Base-by-base conservation (phyloP, 2,329 filamentous ascomycete species). In the Neodidymelliopsis sp. region DNA sequence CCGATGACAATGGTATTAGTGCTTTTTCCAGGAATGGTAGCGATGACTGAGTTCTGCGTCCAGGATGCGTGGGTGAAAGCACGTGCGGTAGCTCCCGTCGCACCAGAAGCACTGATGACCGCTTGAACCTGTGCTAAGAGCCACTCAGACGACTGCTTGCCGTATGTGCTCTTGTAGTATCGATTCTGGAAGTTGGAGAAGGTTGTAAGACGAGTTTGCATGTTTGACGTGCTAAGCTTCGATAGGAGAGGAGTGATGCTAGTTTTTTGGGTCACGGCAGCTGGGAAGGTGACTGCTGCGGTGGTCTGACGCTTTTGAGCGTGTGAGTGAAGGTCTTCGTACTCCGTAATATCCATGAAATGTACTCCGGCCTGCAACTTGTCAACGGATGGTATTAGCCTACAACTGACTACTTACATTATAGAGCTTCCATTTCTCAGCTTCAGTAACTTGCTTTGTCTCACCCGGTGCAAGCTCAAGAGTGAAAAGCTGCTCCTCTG, bases 21-120 rank as follows among this genome's bases (percentile, higher is more conserved):
- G 35, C 82, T 87, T 75, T 87, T 81, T 40, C 93, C 93, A 0
- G 92, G 92, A 36, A 97, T 90, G 3, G 87, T 91, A 5, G 90
- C 91, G 66, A 97, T 94, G 65, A 97, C 86, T 51, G 88, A 92
- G 75, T 87, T 87, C 68, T 97, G 93, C 49, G 86, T 85, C 90
- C 91, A 97, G 1, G 84, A 74, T 3, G 50, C 40, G 72, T 97
- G 92, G 42, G 79, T 73, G 72, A 97, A 96, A 57, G 83, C 83
- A 66, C 84, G 76, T 3, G 87, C 90, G 22, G 77, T 81, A 16
- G 89, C 90, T n/a, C 82, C 83, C 56, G 83, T 80, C 5, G 88
- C 90, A 22, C 87, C 88, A 1, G 89, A 85, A 3, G 84, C 80
- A 43, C 82, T 78, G 62, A 96, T 83, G 13, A 88, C 86, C 31